Percentiles rank a stretch among this genome's conserved stretches.
Evolutionary conservation across 2,329 filamentous ascomycete genomes (phyloP).

Genomic region (Pseudocercospora vitis): DNA sequence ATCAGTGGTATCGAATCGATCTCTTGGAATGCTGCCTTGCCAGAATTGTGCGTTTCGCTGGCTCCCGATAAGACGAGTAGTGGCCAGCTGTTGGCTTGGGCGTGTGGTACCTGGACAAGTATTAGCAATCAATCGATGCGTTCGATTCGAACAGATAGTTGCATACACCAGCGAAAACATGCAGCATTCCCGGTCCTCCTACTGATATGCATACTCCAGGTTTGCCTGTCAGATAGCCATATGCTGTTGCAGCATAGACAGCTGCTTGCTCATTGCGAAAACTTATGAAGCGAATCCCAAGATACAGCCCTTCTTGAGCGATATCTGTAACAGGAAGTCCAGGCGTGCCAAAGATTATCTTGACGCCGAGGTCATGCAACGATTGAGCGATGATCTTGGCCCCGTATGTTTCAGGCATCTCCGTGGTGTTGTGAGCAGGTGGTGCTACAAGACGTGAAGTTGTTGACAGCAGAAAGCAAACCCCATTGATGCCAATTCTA

Average conservation of each 20-base stretch:
- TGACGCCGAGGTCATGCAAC: constrained; percentile 51
- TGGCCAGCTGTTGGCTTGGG: constrained; percentile 57
- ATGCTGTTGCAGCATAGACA: constrained; percentile 58
- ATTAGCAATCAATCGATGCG: neutral
- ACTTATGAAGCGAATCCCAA: constrained; percentile 59
- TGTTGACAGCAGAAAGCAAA: neutral
- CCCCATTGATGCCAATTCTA: neutral
- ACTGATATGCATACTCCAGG: constrained; percentile 61
- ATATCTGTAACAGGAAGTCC: constrained; percentile 59
- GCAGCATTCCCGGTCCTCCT: constrained; percentile 59
- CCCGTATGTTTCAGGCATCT: constrained; percentile 32
- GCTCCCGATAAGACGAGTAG: constrained; percentile 57
- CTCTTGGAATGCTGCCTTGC: constrained; percentile 59
- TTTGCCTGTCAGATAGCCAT: constrained; percentile 58
- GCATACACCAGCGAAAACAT: constrained; percentile 57
- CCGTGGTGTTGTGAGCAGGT: neutral
- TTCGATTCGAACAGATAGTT: neutral
- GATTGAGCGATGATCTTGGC: constrained; percentile 52
- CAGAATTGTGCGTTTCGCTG: constrained; percentile 52
- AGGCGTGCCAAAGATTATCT: constrained; percentile 55
- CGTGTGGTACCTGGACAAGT: constrained; percentile 31
- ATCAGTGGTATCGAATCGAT: constrained; percentile 56
- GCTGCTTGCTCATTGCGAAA: constrained; percentile 62
- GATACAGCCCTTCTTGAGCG: constrained; percentile 56
- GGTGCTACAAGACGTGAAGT: neutral